Percentiles rank a stretch among this genome's conserved stretches.
phyloP scores from a whole-genome alignment of 1,139 yeast species.

The Yamadazyma oceani region DNA sequence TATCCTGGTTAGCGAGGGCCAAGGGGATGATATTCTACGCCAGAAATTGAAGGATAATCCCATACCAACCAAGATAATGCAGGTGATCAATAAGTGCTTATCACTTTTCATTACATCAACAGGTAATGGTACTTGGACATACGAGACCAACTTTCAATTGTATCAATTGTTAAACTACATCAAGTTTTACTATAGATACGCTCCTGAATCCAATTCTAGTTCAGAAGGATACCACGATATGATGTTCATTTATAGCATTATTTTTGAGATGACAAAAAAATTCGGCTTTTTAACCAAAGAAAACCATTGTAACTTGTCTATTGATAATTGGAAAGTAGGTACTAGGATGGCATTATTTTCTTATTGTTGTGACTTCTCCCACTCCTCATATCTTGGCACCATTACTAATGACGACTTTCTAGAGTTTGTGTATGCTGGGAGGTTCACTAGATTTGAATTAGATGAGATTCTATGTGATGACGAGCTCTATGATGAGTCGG shows the following conservation, averaged over 20 bases:
- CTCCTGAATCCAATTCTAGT: conserved; percentile 6
- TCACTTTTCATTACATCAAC: neutral
- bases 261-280: conserved; percentile 1
- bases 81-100: conserved; percentile 28
- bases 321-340: conserved; percentile 5
- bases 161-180: conserved; percentile 8
- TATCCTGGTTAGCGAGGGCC: too few species aligned
- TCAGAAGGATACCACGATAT: conserved; percentile 2
- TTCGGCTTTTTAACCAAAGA: conserved; percentile 4
- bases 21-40: neutral
- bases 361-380: conserved; percentile 1
- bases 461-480: too few species aligned
- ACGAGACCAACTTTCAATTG: conserved; percentile 4
- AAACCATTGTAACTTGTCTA: conserved; percentile 2
- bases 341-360: conserved; percentile 3
- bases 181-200: conserved; percentile 4
- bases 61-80: conserved; percentile 26
- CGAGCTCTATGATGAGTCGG: too few species aligned
- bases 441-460: too few species aligned
- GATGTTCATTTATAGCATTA: neutral
- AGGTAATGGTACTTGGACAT: neutral
- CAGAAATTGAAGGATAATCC: conserved; percentile 20
- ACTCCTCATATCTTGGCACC: neutral
- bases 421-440: too few species aligned
- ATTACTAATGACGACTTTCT: too few species aligned